These are phyloP conservation scores for Lycium barbarum DNA, from an alignment of 257 asterid genomes.

Conservation along the genomic window DNA sequence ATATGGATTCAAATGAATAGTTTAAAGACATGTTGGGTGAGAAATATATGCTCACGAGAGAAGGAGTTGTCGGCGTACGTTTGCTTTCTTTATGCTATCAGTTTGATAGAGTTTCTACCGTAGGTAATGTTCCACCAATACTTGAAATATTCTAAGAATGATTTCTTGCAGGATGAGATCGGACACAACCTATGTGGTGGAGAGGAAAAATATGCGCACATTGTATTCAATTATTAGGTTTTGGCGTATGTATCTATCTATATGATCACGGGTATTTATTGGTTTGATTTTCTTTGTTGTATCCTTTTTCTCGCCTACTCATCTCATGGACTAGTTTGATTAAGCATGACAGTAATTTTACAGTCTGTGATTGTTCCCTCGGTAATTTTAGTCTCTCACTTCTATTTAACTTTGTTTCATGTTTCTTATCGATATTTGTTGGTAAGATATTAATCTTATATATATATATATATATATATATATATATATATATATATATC, in stretches of 20 bases:
- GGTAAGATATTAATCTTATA: too few species aligned
- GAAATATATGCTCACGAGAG: constrained; percentile 66
- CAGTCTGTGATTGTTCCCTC: too few species aligned
- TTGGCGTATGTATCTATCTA: background rate
- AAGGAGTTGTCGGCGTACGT: constrained; percentile 75
- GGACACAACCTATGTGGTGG: background rate
- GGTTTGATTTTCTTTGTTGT: background rate
- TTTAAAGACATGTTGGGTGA: constrained; percentile 68
- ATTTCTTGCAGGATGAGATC: background rate
- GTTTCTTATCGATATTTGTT: too few species aligned
- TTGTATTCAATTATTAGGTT: background rate
- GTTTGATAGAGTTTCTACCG: background rate
- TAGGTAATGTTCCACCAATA: background rate
- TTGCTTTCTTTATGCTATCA: background rate
- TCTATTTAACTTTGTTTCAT: background rate
- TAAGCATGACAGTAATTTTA: too few species aligned
- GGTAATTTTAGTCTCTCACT: background rate
- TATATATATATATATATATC: too few species aligned
- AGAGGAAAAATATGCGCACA: background rate
- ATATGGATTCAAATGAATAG: constrained; percentile 63
- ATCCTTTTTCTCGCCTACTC: background rate
- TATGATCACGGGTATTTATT: background rate
- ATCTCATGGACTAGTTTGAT: background rate
- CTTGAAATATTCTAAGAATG: background rate
- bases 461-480: too few species aligned